These are phyloP conservation scores for Apiospora phragmitis DNA, from an alignment of 2,329 filamentous ascomycete genomes.

Conservation along the genomic window DNA sequence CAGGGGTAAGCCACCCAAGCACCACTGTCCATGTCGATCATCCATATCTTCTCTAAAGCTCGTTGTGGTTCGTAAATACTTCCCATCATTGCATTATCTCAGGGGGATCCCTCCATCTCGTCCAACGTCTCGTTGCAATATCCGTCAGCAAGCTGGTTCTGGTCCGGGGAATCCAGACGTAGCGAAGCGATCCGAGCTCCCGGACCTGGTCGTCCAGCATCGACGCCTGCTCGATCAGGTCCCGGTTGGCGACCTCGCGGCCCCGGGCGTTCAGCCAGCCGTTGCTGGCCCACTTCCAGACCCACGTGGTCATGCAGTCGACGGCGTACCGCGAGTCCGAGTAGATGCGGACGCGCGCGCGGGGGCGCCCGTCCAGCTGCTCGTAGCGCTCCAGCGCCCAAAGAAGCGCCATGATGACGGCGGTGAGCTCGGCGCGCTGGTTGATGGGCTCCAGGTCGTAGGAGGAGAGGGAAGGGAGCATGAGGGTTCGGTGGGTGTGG, in stretches of 20 bases:
- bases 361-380: constrained; percentile 19
- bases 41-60: background rate
- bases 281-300: constrained; percentile 33
- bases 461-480: background rate
- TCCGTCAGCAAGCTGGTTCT: constrained; percentile 34
- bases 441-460: constrained; percentile 27
- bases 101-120: constrained; percentile 11
- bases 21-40: too few species aligned
- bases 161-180: constrained; percentile 33
- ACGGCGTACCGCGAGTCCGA: constrained; percentile 39
- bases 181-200: constrained; percentile 30
- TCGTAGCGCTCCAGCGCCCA: constrained; percentile 39
- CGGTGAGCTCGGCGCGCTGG: constrained; percentile 36
- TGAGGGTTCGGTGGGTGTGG: background rate
- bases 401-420: constrained; percentile 47
- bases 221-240: constrained; percentile 32
- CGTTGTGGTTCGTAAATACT: background rate
- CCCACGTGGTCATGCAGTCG: constrained; percentile 32
- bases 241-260: constrained; percentile 33
- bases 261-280: constrained; percentile 33
- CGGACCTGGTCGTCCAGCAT: constrained; percentile 26
- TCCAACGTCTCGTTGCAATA: constrained; percentile 33
- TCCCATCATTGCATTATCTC: background rate
- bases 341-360: constrained; percentile 29
- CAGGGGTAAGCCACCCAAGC: background rate